Base-by-base conservation (phyloP, 2,329 filamentous ascomycete species). In the Knoxdaviesia proteae region DNA sequence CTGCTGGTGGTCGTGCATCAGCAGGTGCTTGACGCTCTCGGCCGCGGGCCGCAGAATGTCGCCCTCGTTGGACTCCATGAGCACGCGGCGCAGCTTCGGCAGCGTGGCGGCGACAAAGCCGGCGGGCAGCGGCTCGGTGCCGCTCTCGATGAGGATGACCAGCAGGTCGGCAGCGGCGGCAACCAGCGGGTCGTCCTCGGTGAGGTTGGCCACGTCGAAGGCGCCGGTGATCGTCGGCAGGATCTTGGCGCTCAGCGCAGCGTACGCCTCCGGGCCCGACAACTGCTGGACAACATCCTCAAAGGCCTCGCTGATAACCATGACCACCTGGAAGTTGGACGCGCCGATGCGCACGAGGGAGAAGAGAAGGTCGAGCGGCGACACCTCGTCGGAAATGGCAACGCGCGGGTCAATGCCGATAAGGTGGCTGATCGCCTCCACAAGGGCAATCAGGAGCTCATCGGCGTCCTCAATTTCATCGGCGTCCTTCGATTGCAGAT, bases 1-100 rank as follows among this genome's bases (percentile, higher is more conserved):
- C 55, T 96, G 90, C 48, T 86, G 73, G 50, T 88, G 79, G 54
- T 94, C 90, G 56, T 94, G 86, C 49, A 77, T 72, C 34, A 98
- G 70, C 59, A 96, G 84, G 57, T 84, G 86, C 60, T 90, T 88
- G 49, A 94, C 77, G 0, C 84, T 77, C 52, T 86, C 77, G 0
- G 84, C 90, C 8, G 83, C 84, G 3, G 87, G 81, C 47, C 87
- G 81, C 44, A 96, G 72, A 31, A 98, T 69, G 50, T 93, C 86
- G 44, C 84, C 84, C 50, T 96, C 88, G n/a, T 68, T 68, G 2
- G 84, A 87, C 48, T 76, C 77, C 59, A 94, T 78, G 36, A 98
- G 65, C 34, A 96, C 68, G 36, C 77, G 73, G 52, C 77, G 86
- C 36, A 98, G 64, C 57, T 93, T 94, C 36, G 90, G 90, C 61